A percentile compares a stretch with the other conserved stretches of the same genome.
These are phyloP conservation scores for Puccinia coronata DNA, from an alignment of 1,284 basidiomycete species.

Conservation along the genomic window DNA sequence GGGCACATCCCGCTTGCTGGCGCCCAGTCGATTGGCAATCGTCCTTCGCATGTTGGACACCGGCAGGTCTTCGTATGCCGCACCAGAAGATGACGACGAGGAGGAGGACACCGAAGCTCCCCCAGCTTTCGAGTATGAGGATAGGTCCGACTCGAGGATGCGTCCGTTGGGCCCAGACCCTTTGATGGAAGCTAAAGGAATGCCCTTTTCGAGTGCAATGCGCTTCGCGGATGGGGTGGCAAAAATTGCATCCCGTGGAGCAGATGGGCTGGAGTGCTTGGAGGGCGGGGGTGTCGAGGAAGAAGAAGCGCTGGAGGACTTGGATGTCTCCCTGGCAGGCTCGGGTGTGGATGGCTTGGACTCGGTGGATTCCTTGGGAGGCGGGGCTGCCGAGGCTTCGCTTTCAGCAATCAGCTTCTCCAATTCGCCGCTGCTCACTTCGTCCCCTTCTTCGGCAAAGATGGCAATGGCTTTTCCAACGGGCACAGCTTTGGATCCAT, in stretches of 20 bases:
- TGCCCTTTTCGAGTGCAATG: slow-evolving; percentile 89
- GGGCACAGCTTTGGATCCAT: slow-evolving; percentile 80
- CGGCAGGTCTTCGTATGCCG: slow-evolving; percentile 84
- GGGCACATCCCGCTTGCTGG: slow-evolving; percentile 91
- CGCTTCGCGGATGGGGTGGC: slow-evolving; percentile 94
- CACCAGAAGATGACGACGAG: slow-evolving; percentile 57
- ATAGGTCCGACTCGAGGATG: slow-evolving; percentile 90
- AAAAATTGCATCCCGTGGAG: slow-evolving; percentile 66
- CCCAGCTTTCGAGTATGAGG: slow-evolving; percentile 60
- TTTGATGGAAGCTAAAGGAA: slow-evolving; percentile 87
- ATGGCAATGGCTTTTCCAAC: slow-evolving; percentile 88
- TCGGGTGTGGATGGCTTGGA: slow-evolving; percentile 52
- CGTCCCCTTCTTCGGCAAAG: slow-evolving; percentile 89
- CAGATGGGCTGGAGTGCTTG: slow-evolving; percentile 56
- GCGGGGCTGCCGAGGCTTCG: slow-evolving; percentile 52
- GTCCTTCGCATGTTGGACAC: slow-evolving; percentile 90
- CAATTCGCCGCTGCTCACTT: slow-evolving; percentile 76
- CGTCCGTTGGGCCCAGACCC: slow-evolving; percentile 91
- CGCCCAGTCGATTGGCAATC: slow-evolving; percentile 84
- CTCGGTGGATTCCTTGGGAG: slow-evolving; percentile 59
- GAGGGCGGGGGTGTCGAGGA: slow-evolving; percentile 56
- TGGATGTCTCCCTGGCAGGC: slow-evolving; percentile 50
- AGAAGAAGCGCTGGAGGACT: slow-evolving; percentile 48
- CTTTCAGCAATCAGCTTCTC: slow-evolving; percentile 58
- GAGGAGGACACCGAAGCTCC: slow-evolving; percentile 60